Conservation (phyloP, 192 early-diverging fungal genomes). For the Coemansia sp. region DNA sequence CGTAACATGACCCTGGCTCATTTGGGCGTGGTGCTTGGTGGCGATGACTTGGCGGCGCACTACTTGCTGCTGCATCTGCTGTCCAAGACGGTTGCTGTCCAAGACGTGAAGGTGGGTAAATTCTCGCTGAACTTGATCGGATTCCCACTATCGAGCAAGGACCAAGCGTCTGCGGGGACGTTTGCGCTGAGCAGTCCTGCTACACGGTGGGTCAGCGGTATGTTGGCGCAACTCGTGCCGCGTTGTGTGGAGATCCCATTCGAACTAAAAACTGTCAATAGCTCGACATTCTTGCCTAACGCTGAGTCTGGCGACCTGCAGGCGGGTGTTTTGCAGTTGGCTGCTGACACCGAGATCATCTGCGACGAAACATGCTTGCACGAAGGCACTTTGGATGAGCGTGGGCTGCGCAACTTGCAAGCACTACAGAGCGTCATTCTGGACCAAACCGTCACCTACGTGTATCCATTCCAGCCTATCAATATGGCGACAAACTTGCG, state of each 20-base stretch:
- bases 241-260: conserved; percentile 65
- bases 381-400: conserved; percentile 69
- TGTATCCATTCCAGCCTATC: conserved; percentile 72
- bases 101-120: conserved; percentile 66
- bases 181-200: conserved; percentile 38
- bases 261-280: conserved; percentile 64
- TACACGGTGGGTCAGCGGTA: conserved; percentile 33
- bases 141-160: conserved; percentile 25
- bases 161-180: not conserved
- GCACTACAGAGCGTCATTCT: conserved; percentile 63
- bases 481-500: conserved; percentile 71
- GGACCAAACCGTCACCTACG: conserved; percentile 66
- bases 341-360: conserved; percentile 60
- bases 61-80: conserved; percentile 71
- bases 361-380: conserved; percentile 74
- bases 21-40: conserved; percentile 62
- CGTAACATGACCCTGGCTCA: conserved; percentile 45
- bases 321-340: conserved; percentile 69
- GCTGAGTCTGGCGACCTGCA: conserved; percentile 59
- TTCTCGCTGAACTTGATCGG: conserved; percentile 69
- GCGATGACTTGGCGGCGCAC: conserved; percentile 69
- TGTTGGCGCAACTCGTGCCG: conserved; percentile 59
- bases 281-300: conserved; percentile 59
- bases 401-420: conserved; percentile 72
- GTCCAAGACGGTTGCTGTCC: conserved; percentile 53